phyloP scores from a whole-genome alignment of 2,329 filamentous ascomycete species.

The Domatiomyces catenatus region DNA sequence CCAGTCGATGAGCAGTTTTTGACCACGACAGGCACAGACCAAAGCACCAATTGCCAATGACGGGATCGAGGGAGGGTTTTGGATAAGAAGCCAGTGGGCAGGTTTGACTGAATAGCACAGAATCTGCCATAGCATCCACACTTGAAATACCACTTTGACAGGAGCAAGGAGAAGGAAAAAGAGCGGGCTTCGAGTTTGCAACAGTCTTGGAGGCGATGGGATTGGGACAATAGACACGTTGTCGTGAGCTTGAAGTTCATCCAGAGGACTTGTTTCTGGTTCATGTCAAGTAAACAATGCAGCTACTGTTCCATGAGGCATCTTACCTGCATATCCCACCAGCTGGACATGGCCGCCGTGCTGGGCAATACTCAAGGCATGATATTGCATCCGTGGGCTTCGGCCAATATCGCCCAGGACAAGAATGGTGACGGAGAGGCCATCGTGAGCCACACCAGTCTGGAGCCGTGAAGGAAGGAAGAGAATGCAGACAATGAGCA shows the following conservation, averaged over 20 bases:
- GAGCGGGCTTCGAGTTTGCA: constrained; percentile 52
- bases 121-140: constrained; percentile 52
- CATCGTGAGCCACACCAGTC: constrained; percentile 9
- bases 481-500: constrained; percentile 35
- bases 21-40: constrained; percentile 61
- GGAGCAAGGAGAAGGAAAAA: constrained; percentile 68
- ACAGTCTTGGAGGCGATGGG: constrained; percentile 46
- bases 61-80: constrained; percentile 90
- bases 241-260: constrained; percentile 54
- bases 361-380: constrained; percentile 79
- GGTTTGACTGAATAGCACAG: constrained; percentile 62
- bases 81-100: constrained; percentile 70
- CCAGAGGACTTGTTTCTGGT: constrained; percentile 63
- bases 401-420: constrained; percentile 91
- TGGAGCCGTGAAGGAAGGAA: constrained; percentile 38
- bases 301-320: neutral
- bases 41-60: constrained; percentile 63
- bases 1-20: constrained; percentile 82
- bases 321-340: constrained; percentile 68
- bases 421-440: constrained; percentile 55
- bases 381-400: constrained; percentile 96
- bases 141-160: constrained; percentile 73
- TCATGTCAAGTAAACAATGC: constrained; percentile 9
- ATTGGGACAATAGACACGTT: constrained; percentile 59
- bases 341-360: constrained; percentile 68